Percentiles rank a stretch among this genome's conserved stretches.
These are phyloP conservation scores for Diddensiella caesifluorescens DNA, from an alignment of 805 yeast genomes.

Conservation along the genomic window DNA sequence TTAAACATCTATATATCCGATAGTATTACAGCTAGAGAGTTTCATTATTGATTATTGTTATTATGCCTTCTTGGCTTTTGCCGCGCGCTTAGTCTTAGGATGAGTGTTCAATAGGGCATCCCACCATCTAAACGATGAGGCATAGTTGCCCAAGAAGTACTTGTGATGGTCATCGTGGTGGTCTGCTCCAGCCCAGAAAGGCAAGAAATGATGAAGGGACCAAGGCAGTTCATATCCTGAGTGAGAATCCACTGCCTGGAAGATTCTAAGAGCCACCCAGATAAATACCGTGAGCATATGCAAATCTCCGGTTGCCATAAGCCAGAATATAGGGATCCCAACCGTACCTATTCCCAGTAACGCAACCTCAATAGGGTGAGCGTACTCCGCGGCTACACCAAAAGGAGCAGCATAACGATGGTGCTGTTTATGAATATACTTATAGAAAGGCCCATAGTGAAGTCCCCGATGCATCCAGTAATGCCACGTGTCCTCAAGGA, in stretches of 20 bases:
- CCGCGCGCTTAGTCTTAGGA: conserved; percentile 44
- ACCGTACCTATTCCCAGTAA: conserved; percentile 92
- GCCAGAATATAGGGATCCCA: conserved; percentile 85
- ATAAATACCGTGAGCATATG: conserved; percentile 81
- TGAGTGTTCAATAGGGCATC: conserved; percentile 77
- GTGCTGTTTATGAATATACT: conserved; percentile 92
- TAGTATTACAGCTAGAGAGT: no score
- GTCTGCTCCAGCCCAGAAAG: conserved; percentile 98
- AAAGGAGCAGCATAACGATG: conserved; percentile 98
- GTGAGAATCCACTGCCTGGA: conserved; percentile 97
- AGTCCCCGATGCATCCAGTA: conserved; percentile 90
- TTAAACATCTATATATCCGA: no score
- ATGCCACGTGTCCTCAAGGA: conserved; percentile 93
- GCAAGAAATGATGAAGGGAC: conserved; percentile 85
- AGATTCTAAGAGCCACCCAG: conserved; percentile 83
- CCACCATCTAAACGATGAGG: conserved; percentile 96
- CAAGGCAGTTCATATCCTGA: conserved; percentile 98
- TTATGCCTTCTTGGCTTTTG: conserved; percentile 25
- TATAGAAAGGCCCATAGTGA: conserved; percentile 78
- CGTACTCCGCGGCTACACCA: conserved; percentile 95
- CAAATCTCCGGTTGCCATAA: conserved; percentile 64
- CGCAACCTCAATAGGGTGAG: conserved; percentile 92
- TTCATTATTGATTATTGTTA: no score
- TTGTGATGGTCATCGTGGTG: conserved; percentile 98
- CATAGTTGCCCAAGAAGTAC: conserved; percentile 91